phyloP scores from a whole-genome alignment of 2,329 filamentous ascomycete species.

The Hymenoscyphus scutula region DNA sequence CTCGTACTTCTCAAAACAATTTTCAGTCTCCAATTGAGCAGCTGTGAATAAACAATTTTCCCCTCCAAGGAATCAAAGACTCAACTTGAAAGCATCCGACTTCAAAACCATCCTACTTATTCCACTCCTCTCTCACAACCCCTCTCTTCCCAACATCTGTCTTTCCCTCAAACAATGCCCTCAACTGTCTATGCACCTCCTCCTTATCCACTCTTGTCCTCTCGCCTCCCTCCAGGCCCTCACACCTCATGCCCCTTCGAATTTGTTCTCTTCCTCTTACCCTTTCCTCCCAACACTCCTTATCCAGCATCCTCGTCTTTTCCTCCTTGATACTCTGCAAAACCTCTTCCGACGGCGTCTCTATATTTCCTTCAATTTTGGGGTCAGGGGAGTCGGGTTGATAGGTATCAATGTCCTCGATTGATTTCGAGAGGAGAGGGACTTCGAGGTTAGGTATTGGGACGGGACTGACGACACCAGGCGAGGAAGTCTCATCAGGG shows the following conservation, averaged over 20 bases:
- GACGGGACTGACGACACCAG: neutral
- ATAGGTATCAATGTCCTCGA: slow-evolving; percentile 25
- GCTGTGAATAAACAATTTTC: neutral
- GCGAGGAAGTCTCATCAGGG: neutral
- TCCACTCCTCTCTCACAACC: neutral
- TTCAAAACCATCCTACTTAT: neutral
- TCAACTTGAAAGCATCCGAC: neutral
- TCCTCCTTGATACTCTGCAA: neutral
- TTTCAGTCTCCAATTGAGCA: neutral
- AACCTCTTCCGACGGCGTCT: neutral
- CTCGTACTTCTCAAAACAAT: neutral
- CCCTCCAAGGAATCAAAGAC: neutral
- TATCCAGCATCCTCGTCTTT: neutral
- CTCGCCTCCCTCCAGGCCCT: slow-evolving; percentile 2
- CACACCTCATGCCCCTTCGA: neutral
- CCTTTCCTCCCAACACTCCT: neutral
- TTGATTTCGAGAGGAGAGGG: slow-evolving; percentile 10
- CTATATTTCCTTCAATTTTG: neutral
- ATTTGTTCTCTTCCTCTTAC: neutral
- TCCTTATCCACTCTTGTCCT: slow-evolving; percentile 16
- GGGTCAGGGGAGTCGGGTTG: slow-evolving; percentile 10
- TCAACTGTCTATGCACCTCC: slow-evolving; percentile 27
- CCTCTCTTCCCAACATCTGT: neutral
- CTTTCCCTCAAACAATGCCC: slow-evolving; percentile 25
- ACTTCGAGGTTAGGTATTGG: neutral